Conservation (phyloP, 139 green algal species). For the Choricystis sp. region DNA sequence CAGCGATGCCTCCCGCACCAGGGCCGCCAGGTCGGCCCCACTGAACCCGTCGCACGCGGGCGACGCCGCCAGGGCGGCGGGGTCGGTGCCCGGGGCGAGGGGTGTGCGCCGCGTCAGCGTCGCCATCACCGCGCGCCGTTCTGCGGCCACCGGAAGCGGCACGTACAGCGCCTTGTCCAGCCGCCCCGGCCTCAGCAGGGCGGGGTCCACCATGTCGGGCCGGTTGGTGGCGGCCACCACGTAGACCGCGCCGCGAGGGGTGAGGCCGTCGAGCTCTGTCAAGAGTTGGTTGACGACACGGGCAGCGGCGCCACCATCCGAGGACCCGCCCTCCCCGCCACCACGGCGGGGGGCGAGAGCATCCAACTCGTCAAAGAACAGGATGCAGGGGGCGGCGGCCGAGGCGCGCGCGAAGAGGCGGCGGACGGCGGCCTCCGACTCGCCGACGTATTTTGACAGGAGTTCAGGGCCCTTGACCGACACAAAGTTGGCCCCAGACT, state of each 20-base stretch:
- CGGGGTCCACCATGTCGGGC: conserved; percentile 48
- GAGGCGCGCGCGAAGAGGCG: conserved; percentile 19
- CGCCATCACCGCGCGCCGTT: conserved; percentile 15
- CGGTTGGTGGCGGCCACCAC: conserved; percentile 59
- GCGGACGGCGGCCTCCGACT: conserved; percentile 22
- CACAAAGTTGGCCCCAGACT: conserved; percentile 28
- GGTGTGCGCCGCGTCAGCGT: conserved; percentile 8
- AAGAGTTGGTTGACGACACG: conserved; percentile 35
- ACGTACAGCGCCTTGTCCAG: conserved; percentile 44
- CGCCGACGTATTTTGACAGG: conserved; percentile 33
- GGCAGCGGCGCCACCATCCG: conserved; percentile 6
- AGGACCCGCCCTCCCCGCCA: background rate
- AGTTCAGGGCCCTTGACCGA: conserved; percentile 24
- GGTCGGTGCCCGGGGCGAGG: conserved; percentile 10
- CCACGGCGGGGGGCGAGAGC: conserved; percentile 27
- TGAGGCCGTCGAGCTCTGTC: conserved; percentile 26
- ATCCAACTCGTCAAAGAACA: conserved; percentile 65
- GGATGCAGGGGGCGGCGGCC: conserved; percentile 34
- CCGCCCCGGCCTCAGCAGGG: conserved; percentile 45
- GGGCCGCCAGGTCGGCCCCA: conserved; percentile 25
- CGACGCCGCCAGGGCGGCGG: conserved; percentile 3
- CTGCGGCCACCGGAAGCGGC: conserved; percentile 18
- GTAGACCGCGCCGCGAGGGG: conserved; percentile 21
- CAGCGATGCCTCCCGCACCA: conserved; percentile 9
- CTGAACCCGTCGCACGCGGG: conserved; percentile 11